These are phyloP conservation scores for Nannizziopsis barbatae DNA, from an alignment of 2,329 filamentous ascomycete genomes.

Conservation along the genomic window DNA sequence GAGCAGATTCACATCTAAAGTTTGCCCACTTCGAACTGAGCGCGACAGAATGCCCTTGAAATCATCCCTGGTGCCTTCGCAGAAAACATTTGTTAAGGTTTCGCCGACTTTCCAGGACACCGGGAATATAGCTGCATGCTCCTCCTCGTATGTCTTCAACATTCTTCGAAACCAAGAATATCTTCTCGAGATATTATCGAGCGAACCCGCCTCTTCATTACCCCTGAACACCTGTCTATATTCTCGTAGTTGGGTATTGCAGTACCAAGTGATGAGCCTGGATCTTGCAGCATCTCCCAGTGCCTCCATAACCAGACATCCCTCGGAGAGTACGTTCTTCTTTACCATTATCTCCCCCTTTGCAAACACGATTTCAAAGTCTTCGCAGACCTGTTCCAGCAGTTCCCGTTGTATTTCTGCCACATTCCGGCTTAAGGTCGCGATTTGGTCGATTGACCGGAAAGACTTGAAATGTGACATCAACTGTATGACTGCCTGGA, in stretches of 20 bases:
- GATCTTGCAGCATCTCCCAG: constrained; percentile 76
- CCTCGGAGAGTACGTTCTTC: constrained; percentile 64
- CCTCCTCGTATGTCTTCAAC: constrained; percentile 89
- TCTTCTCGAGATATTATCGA: constrained; percentile 90
- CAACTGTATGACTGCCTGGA: constrained; percentile 91
- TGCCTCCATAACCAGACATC: constrained; percentile 88
- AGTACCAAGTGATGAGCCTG: constrained; percentile 87
- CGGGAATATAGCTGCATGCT: constrained; percentile 82
- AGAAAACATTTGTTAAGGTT: constrained; percentile 79
- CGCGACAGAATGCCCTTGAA: constrained; percentile 86
- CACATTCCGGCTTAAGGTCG: constrained; percentile 80
- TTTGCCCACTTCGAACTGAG: constrained; percentile 70
- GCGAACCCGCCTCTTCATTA: constrained; percentile 87
- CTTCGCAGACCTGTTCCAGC: constrained; percentile 95
- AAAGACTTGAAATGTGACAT: constrained; percentile 99
- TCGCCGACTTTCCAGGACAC: constrained; percentile 81
- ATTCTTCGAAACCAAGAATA: constrained; percentile 96
- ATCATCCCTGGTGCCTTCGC: constrained; percentile 88
- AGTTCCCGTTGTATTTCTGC: constrained; percentile 86
- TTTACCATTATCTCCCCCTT: constrained; percentile 68
- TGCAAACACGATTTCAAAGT: constrained; percentile 91
- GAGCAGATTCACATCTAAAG: constrained; percentile 78
- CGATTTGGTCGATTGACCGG: constrained; percentile 94
- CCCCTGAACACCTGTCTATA: constrained; percentile 92
- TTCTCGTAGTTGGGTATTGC: constrained; percentile 90